Evolutionary conservation across 139 green algal species (phyloP).

Genomic region (Coccomyxa sp.): DNA sequence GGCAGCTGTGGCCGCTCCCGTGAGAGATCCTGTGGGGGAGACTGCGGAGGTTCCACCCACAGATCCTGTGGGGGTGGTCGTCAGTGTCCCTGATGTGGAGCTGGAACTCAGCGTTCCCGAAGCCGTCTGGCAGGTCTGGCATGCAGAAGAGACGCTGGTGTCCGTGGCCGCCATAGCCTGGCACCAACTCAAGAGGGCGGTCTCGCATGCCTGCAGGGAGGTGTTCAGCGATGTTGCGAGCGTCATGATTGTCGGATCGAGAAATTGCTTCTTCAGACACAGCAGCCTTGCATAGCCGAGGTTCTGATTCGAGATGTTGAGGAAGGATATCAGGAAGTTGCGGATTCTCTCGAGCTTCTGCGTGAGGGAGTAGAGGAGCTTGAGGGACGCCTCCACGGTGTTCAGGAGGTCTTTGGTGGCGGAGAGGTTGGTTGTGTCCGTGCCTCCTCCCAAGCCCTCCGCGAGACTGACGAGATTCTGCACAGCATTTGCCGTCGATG

Average conservation of each 20-base stretch:
- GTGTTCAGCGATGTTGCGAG: not conserved
- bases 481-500: not conserved
- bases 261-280: not conserved
- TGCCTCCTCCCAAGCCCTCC: not conserved
- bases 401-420: not conserved
- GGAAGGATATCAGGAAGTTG: not conserved
- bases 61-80: not conserved
- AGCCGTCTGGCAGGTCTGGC: not conserved
- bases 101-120: not conserved
- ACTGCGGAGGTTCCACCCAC: not conserved
- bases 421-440: not conserved
- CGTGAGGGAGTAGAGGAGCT: not conserved
- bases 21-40: not conserved
- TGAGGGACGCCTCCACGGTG: not conserved
- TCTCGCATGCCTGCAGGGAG: not conserved
- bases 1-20: not conserved
- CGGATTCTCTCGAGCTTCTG: not conserved
- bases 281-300: not conserved
- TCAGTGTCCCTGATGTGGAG: not conserved
- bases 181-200: not conserved
- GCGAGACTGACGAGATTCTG: not conserved
- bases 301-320: constrained; percentile 1
- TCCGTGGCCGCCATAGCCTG: not conserved
- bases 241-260: not conserved
- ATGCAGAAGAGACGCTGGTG: not conserved